Evolutionary conservation across 345 rosid species (phyloP).

Genomic region (Mercurialis annua): DNA sequence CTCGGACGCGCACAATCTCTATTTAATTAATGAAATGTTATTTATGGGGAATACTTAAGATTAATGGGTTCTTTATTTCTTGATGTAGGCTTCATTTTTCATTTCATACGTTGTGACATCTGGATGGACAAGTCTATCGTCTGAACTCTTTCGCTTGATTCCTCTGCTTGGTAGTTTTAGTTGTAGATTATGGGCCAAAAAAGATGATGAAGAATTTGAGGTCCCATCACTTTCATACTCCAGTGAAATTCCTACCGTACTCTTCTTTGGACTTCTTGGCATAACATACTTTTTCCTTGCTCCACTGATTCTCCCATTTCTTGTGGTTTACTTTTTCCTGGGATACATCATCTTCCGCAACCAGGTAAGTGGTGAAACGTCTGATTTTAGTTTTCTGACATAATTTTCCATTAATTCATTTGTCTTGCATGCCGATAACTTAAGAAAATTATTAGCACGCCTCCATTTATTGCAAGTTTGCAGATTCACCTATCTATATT

Average conservation of each 20-base stretch:
- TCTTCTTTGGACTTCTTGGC: constrained; percentile 84
- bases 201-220: constrained; percentile 48
- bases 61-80: constrained; percentile 5
- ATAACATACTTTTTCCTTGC: constrained; percentile 81
- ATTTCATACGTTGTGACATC: constrained; percentile 88
- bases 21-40: too few relatives aligned
- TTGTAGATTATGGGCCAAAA: constrained; percentile 33
- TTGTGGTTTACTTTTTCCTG: constrained; percentile 72
- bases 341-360: constrained; percentile 88
- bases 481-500: neutral
- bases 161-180: constrained; percentile 50
- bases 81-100: constrained; percentile 79
- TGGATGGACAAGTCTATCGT: constrained; percentile 87
- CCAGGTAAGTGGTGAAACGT: constrained; percentile 52
- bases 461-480: neutral
- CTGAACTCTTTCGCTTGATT: constrained; percentile 65
- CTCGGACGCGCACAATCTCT: neutral
- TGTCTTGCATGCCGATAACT: neutral
- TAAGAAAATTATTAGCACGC: neutral
- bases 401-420: neutral
- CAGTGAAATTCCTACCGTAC: constrained; percentile 58
- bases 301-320: constrained; percentile 82
- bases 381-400: neutral
- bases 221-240: constrained; percentile 65
- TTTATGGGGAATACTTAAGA: neutral